Conservation (phyloP, 139 green algal genomes). For the Chlorella ohadii region DNA sequence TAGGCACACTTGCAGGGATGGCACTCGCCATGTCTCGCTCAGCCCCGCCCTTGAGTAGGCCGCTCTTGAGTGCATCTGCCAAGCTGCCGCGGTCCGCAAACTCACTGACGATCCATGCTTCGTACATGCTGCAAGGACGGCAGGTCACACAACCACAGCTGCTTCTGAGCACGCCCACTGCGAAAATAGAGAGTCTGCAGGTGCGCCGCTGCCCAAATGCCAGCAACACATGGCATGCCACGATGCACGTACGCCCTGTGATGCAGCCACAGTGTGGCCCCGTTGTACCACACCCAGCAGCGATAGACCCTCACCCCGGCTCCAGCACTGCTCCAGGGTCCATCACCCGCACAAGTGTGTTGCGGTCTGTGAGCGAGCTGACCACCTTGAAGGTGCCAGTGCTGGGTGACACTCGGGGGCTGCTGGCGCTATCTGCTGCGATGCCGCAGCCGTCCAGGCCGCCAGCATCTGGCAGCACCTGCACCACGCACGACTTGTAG, state of each 20-base stretch:
- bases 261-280: too few species aligned
- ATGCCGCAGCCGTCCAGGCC: not conserved
- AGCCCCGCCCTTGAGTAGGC: too few species aligned
- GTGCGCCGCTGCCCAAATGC: too few species aligned
- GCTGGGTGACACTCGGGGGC: not conserved
- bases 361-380: not conserved
- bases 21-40: not conserved
- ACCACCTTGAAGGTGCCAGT: not conserved
- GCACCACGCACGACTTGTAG: conserved; percentile 12
- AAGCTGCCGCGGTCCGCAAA: not conserved
- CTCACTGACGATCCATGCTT: not conserved
- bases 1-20: too few species aligned
- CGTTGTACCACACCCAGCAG: too few species aligned
- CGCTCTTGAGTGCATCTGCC: not conserved
- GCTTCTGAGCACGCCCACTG: too few species aligned
- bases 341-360: not conserved
- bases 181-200: too few species aligned
- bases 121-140: too few species aligned
- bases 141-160: too few species aligned
- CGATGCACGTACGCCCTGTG: too few species aligned
- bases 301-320: conserved; percentile 34
- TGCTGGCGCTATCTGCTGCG: not conserved
- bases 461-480: not conserved
- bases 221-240: too few species aligned
- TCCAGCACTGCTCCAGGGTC: not conserved